Conservation (phyloP, 345 rosid genomes). For the Brassica carinata region DNA sequence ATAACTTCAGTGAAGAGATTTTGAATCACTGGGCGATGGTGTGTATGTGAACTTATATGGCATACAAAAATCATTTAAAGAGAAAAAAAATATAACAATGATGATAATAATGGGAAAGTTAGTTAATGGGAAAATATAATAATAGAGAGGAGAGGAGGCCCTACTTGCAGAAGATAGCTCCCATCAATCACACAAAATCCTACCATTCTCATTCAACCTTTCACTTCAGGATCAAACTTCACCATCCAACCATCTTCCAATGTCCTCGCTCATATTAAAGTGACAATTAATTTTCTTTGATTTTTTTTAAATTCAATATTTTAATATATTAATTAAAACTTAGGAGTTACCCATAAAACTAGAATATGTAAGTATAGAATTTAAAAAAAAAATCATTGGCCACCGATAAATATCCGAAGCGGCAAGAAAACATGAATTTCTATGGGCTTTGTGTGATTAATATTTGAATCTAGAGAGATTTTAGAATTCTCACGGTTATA, state of each 20-base stretch:
- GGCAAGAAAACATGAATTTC: too few species aligned
- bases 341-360: too few species aligned
- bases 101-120: background rate
- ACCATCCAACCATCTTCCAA: background rate
- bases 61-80: background rate
- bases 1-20: background rate
- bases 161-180: background rate
- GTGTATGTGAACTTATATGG: background rate
- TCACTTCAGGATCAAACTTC: background rate
- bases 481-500: too few species aligned
- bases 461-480: too few species aligned
- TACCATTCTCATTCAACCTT: background rate
- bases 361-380: too few species aligned
- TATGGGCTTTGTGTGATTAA: too few species aligned
- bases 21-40: background rate
- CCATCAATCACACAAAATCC: background rate
- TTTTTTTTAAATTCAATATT: too few species aligned
- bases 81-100: background rate
- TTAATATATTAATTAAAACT: too few species aligned
- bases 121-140: background rate
- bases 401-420: too few species aligned
- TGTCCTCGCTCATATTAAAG: background rate
- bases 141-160: background rate
- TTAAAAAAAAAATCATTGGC: too few species aligned
- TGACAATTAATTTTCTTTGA: too few species aligned